These are phyloP conservation scores for Syzygium oleosum DNA, from an alignment of 345 rosid species.

Conservation along the genomic window DNA sequence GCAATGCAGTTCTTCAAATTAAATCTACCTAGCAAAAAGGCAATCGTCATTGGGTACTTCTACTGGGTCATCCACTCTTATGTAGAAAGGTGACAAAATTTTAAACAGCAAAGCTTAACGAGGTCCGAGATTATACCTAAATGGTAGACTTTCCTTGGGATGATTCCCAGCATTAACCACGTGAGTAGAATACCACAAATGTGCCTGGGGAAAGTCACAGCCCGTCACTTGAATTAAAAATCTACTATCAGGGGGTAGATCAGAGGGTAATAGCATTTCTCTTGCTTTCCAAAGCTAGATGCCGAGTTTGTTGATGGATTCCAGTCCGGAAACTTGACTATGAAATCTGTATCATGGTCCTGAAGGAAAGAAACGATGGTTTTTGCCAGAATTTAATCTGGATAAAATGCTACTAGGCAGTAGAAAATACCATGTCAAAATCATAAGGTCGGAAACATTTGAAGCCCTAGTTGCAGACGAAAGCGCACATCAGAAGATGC, in stretches of 20 bases:
- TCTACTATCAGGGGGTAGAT: conserved; percentile 33
- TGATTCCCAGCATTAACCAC: conserved; percentile 55
- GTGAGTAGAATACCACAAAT: conserved; percentile 68
- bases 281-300: conserved; percentile 16
- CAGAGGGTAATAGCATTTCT: conserved; percentile 14
- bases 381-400: neutral
- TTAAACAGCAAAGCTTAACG: neutral
- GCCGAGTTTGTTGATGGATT: conserved; percentile 41
- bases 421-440: neutral
- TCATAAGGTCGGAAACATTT: neutral
- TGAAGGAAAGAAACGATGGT: conserved; percentile 4
- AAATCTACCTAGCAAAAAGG: neutral
- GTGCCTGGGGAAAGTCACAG: conserved; percentile 56
- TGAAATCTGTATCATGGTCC: conserved; percentile 94
- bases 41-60: neutral
- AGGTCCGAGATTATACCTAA: conserved; percentile 35
- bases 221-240: conserved; percentile 32
- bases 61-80: neutral
- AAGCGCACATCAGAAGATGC: neutral
- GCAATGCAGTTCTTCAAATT: neutral
- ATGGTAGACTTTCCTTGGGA: conserved; percentile 52
- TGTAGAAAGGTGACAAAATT: neutral
- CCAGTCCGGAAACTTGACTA: conserved; percentile 90
- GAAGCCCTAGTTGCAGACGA: neutral
- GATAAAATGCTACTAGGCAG: neutral